A percentile compares a stretch with the other conserved stretches of the same genome.
Conservation (phyloP, 2,329 filamentous ascomycete species). For the Sarocladium brachiariae region DNA sequence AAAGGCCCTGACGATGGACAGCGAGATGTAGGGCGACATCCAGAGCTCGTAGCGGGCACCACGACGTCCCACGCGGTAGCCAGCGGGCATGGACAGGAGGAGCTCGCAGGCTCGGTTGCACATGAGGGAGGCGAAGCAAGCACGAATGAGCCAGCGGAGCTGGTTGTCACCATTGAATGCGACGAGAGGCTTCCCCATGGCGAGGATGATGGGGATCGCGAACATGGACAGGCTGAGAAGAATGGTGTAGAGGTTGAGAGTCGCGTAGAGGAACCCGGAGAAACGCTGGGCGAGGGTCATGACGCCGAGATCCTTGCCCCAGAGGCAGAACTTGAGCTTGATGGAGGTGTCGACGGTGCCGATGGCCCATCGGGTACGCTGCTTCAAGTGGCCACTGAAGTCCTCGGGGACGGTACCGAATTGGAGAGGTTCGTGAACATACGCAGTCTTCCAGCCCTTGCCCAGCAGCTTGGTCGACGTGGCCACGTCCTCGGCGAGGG, state of each 20-base stretch:
- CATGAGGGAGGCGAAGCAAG: constrained; percentile 44
- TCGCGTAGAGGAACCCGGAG: constrained; percentile 51
- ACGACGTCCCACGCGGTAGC: constrained; percentile 52
- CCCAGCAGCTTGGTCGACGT: constrained; percentile 53
- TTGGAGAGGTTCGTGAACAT: constrained; percentile 52
- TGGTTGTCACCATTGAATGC: constrained; percentile 46
- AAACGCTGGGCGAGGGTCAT: constrained; percentile 53
- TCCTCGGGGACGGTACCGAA: constrained; percentile 54
- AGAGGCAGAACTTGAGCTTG: constrained; percentile 54
- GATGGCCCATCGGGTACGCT: constrained; percentile 50
- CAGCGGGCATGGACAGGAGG: constrained; percentile 50
- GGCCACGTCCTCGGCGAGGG: constrained; percentile 53
- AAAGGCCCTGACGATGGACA: constrained; percentile 51
- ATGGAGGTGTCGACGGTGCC: constrained; percentile 52
- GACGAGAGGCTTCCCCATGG: constrained; percentile 50
- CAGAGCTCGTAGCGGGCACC: constrained; percentile 51
- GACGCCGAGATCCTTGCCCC: constrained; percentile 41
- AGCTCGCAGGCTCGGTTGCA: constrained; percentile 50
- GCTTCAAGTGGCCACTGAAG: constrained; percentile 47
- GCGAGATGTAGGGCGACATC: constrained; percentile 56
- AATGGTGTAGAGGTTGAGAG: constrained; percentile 49
- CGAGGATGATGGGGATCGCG: constrained; percentile 51
- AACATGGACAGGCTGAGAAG: constrained; percentile 47
- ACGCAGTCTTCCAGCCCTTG: constrained; percentile 55
- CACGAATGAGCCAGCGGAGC: constrained; percentile 51